Conservation (phyloP, 1,284 basidiomycete genomes). For the Apiotrichum gracile region DNA sequence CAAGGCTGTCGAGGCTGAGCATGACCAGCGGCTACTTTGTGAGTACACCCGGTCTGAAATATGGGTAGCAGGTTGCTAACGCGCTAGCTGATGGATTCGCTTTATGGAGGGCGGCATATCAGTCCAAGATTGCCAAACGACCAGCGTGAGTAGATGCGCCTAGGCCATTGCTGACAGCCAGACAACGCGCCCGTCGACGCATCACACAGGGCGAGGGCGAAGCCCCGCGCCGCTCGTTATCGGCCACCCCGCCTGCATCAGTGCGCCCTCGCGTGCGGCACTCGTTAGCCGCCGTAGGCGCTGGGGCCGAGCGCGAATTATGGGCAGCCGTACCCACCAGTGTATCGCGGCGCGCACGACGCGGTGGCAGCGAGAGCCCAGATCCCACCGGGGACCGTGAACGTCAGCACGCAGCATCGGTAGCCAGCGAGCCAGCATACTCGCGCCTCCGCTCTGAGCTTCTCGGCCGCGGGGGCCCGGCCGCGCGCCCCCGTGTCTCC, state of each 20-base stretch:
- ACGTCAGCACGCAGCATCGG: constrained; percentile 8
- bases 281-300: neutral
- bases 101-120: constrained; percentile 27
- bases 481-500: neutral
- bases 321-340: neutral
- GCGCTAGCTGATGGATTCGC: constrained; percentile 30
- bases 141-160: constrained; percentile 16
- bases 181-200: constrained; percentile 19
- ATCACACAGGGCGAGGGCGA: neutral
- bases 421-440: constrained; percentile 37
- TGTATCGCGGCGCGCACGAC: no score
- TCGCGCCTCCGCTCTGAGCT: constrained; percentile 31
- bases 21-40: constrained; percentile 24
- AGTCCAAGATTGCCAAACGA: constrained; percentile 17
- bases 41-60: constrained; percentile 5
- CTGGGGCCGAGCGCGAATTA: neutral
- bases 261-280: neutral
- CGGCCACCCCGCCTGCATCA: neutral
- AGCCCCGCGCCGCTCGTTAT: neutral
- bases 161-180: neutral
- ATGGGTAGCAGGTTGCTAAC: neutral
- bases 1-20: constrained; percentile 9
- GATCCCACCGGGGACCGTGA: neutral
- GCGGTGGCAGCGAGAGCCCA: neutral
- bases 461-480: neutral